Conservation (phyloP, 257 asterid species). For the Solanum chiquidenum region DNA sequence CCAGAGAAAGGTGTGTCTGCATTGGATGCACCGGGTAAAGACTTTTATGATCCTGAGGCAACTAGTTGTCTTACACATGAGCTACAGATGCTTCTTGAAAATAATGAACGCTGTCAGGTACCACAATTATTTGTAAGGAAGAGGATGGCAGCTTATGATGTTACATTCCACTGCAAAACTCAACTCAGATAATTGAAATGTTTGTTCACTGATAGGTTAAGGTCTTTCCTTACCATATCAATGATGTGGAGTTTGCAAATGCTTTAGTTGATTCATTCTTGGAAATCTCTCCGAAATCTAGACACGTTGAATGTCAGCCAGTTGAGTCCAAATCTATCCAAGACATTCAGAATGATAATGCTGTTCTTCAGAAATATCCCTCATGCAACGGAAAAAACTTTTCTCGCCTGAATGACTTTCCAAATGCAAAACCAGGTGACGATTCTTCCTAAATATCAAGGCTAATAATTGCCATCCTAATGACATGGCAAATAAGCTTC, state of each 20-base stretch:
- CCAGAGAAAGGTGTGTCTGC: conserved; percentile 88
- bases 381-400: conserved; percentile 14
- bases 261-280: conserved; percentile 74
- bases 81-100: conserved; percentile 51
- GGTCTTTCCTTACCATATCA: conserved; percentile 69
- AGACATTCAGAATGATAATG: conserved; percentile 26
- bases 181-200: neutral
- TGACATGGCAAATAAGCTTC: neutral
- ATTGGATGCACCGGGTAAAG: conserved; percentile 78
- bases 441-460: neutral
- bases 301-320: conserved; percentile 16
- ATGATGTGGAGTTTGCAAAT: conserved; percentile 75
- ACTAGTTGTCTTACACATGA: conserved; percentile 57
- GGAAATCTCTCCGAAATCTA: conserved; percentile 29
- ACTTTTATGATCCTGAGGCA: conserved; percentile 73
- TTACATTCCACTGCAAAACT: neutral
- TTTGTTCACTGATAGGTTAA: conserved; percentile 46
- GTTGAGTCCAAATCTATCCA: conserved; percentile 19
- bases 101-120: conserved; percentile 68
- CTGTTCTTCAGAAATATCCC: conserved; percentile 12
- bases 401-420: conserved; percentile 57
- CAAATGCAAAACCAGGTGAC: conserved; percentile 79
- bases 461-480: neutral
- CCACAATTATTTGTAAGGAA: conserved; percentile 9
- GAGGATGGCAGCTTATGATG: neutral